These are phyloP conservation scores for Aureobasidium musti DNA, from an alignment of 2,329 filamentous ascomycete species.

Conservation along the genomic window DNA sequence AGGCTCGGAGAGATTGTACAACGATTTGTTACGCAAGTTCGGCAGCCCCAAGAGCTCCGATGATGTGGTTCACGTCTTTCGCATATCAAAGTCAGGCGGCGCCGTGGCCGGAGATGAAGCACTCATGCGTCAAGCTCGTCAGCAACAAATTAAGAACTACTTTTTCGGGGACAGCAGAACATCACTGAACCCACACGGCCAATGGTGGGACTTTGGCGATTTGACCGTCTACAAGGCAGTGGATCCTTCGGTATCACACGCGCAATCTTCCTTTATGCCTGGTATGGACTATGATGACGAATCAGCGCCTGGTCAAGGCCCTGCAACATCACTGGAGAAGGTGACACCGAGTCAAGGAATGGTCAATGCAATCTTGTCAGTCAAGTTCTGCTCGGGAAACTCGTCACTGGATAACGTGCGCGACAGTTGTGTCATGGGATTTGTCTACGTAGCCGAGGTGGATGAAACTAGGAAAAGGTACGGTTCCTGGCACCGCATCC, in stretches of 20 bases:
- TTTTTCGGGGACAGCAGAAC: conserved; percentile 83
- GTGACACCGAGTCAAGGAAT: conserved; percentile 67
- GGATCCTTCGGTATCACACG: conserved; percentile 31
- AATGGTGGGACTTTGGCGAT: conserved; percentile 75
- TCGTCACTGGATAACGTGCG: conserved; percentile 73
- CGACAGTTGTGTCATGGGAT: conserved; percentile 84
- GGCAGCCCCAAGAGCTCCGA: conserved; percentile 49
- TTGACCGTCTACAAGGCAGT: conserved; percentile 63
- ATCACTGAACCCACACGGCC: conserved; percentile 82
- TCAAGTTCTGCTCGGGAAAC: conserved; percentile 69
- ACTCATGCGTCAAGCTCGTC: conserved; percentile 72
- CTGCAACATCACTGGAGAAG: conserved; percentile 42
- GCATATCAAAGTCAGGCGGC: conserved; percentile 81
- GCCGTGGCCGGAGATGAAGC: conserved; percentile 72
- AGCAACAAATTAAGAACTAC: conserved; percentile 82
- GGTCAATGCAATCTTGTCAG: conserved; percentile 78
- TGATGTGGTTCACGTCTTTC: conserved; percentile 72
- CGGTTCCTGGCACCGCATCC: conserved; percentile 82
- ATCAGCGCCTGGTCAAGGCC: conserved; percentile 1
- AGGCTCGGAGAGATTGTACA: conserved; percentile 74
- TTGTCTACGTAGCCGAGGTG: conserved; percentile 88
- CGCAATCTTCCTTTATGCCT: conserved; percentile 41
- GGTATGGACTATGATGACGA: conserved; percentile 54
- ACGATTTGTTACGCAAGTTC: conserved; percentile 72
- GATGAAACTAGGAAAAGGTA: conserved; percentile 81